Conservation (phyloP, 768 basidiomycete genomes). For the Amanita brunnescens region DNA sequence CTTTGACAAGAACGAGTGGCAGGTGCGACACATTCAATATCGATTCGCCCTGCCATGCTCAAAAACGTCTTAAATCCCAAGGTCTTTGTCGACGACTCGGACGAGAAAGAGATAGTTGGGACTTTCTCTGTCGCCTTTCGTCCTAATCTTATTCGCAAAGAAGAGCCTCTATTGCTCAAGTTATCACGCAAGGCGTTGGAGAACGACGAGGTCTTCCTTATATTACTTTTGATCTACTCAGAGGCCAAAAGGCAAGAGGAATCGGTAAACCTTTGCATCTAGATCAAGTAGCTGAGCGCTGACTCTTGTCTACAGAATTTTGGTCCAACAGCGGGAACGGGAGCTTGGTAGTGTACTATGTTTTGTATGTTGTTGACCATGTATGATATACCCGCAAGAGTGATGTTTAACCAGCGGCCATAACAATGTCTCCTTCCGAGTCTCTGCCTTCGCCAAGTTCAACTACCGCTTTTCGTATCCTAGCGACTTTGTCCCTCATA, state of each 20-base stretch:
- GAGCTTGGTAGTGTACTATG: slow-evolving; percentile 1
- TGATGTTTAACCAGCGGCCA: slow-evolving; percentile 23
- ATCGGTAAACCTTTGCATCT: slow-evolving; percentile 18
- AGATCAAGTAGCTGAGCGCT: neutral
- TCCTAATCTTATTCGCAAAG: slow-evolving; percentile 40
- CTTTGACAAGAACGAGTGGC: slow-evolving; percentile 39
- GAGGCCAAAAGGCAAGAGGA: slow-evolving; percentile 31
- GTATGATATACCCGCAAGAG: neutral
- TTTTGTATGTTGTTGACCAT: neutral
- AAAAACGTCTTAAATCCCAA: neutral
- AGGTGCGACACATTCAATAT: slow-evolving; percentile 24
- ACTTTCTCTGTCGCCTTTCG: slow-evolving; percentile 36
- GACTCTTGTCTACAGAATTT: slow-evolving; percentile 1
- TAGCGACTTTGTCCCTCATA: slow-evolving; percentile 70
- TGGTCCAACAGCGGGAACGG: neutral
- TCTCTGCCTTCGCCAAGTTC: slow-evolving; percentile 33
- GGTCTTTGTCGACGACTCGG: slow-evolving; percentile 16
- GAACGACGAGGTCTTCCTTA: slow-evolving; percentile 32
- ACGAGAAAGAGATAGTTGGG: slow-evolving; percentile 23
- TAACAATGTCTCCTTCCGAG: slow-evolving; percentile 37
- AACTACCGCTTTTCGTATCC: slow-evolving; percentile 50
- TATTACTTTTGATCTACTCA: slow-evolving; percentile 30
- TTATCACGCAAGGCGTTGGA: slow-evolving; percentile 31
- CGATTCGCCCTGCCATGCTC: neutral
- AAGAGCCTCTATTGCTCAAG: slow-evolving; percentile 29